Evolutionary conservation across 2,329 filamentous ascomycete genomes (phyloP), one percentile per base, ranked within the genome.

Genomic region (Venturiaceae sp.): DNA sequence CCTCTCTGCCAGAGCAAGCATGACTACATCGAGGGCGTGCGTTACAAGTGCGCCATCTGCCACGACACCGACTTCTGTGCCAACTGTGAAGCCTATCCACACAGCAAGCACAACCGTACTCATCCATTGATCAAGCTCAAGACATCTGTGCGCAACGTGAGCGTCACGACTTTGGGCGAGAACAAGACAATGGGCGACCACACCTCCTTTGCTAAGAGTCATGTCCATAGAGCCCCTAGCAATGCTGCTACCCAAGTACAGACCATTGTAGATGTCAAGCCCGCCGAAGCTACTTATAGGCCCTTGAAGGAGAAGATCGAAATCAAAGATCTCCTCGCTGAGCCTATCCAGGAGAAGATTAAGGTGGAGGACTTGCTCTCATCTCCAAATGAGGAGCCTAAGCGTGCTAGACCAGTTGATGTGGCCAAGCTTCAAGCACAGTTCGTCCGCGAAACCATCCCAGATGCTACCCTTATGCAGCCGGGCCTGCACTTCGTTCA

Each of bases 31-130:
- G 80, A 81, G 57, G 95, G 94, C 55, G 82, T 87, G 61, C 89
- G 94, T 63, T 99, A 94, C 82, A 99, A 99, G 83, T 99, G 94
- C 70, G 90, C 92, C 56, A 87, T 99, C 59, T 99, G 94, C 78
- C 81, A 95, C 68, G 92, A 99, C 71, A 87, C 87, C 34, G 94
- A 99, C 74, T 96, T 96, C 77, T 99, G 94, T 71, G 90, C 88
- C 68, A 88, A 83, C 68, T 99, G 94, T 75, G 95, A 99, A 76
- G 90, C 92, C 53, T 85, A 85, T 66, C 94, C 94, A 7, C 79
- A 79, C 63, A 92, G 95, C 72, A 78, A 77, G 23, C 94, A 99
- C 78, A 96, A 97, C 78, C 86, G 85, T 72, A 95, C 92, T n/a
- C 94, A 99, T 67, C 94, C 94, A 30, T 78, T 99, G 65, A 91